phyloP scores from a whole-genome alignment of 371 early-diverging fungal species.

The Mucor velutinosus region DNA sequence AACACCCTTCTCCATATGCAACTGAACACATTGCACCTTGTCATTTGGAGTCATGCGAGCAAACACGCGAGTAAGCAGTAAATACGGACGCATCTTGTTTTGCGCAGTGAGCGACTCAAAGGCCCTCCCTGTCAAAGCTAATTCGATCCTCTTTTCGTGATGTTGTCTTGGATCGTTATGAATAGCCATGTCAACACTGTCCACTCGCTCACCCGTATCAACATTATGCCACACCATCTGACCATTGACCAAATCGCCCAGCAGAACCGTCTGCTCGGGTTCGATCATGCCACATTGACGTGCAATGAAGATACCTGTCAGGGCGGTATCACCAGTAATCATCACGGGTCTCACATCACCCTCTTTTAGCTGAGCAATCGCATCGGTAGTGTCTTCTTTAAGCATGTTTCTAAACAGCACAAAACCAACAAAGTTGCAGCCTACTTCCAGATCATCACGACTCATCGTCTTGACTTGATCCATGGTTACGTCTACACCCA shows the following conservation, averaged over 20 bases:
- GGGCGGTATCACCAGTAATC: constrained; percentile 93
- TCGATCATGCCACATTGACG: constrained; percentile 76
- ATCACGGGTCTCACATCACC: constrained; percentile 83
- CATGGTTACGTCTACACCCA: constrained; percentile 40
- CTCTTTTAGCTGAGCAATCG: constrained; percentile 71
- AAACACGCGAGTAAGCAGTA: constrained; percentile 67
- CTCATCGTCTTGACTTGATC: constrained; percentile 47
- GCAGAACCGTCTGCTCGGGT: constrained; percentile 34
- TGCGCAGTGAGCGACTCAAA: constrained; percentile 53
- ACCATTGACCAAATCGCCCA: constrained; percentile 51
- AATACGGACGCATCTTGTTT: constrained; percentile 49
- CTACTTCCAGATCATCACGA: constrained; percentile 72
- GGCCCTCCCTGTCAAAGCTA: constrained; percentile 75
- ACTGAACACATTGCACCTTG: constrained; percentile 71
- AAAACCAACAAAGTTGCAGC: constrained; percentile 69
- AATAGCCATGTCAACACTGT: constrained; percentile 35
- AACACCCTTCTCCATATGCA: constrained; percentile 74
- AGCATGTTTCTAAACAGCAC: constrained; percentile 87
- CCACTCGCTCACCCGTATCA: constrained; percentile 39
- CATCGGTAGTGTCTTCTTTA: constrained; percentile 75
- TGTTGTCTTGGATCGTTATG: constrained; percentile 21
- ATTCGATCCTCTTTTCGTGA: constrained; percentile 48
- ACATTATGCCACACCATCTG: constrained; percentile 59
- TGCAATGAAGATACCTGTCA: constrained; percentile 88
- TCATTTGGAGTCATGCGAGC: constrained; percentile 79